Evolutionary conservation across 352 stramenopile species (phyloP), one percentile per base, ranked within the genome.

Genomic region (Phytophthora ohioensis): DNA sequence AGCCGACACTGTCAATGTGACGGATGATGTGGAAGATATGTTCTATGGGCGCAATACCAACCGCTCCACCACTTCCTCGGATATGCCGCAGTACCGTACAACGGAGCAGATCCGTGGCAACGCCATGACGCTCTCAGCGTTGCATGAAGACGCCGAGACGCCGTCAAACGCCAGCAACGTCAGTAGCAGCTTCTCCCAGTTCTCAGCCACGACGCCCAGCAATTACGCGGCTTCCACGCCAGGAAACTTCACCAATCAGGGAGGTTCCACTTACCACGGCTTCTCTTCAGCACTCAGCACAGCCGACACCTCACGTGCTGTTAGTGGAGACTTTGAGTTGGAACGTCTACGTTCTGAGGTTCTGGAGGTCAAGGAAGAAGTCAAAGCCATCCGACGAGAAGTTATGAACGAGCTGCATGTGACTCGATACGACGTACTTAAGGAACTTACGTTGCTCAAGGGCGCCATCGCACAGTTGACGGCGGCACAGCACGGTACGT

Each of bases 381-480:
- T 94, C 47, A 78, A 85, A 42, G 67, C 73, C 27, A 90, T 94
- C 47, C 81, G 82, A 11, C 81, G 85, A 43, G 87, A 96, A 59
- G 79, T 96, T 60, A 92, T 96, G 83, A 91, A 93, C 55, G 88
- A 94, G 73, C 77, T 96, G 61, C 88, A 94, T 64, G 69, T 86
- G 30, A 92, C 83, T 35, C 84, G 85, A 15, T 96, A 96, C 79
- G 88, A 96, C 58, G 72, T 96, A 54, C 77, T 96, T 45, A 96
- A 96, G 68, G 88, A 96, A 63, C 69, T 96, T 21, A 79, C 85
- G 46, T 75, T 94, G 77, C 85, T 96, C 49, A 90, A 92, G 42
- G 85, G 88, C 32, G 81, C 84, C n/a, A 87, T 95, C 68, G 60
- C 82, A 34, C 79, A 91, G 63, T 75, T 96, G 11, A 52, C 82